phyloP scores from a whole-genome alignment of 495 filamentous ascomycete species.

The Aspergillus coremiiformis region DNA sequence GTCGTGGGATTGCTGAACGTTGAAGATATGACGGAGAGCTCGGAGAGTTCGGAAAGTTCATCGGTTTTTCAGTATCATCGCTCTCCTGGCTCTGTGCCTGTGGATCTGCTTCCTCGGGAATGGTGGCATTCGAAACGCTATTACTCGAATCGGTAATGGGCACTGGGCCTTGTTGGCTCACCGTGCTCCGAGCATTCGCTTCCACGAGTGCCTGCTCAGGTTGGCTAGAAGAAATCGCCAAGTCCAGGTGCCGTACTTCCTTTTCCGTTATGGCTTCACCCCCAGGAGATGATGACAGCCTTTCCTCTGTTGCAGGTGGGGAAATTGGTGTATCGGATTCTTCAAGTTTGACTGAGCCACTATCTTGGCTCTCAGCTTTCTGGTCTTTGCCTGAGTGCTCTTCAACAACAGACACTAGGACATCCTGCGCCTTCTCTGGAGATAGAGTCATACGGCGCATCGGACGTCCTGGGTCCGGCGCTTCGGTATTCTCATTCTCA shows the following conservation, averaged over 20 bases:
- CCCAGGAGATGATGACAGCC: constrained; percentile 19
- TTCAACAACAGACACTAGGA: constrained; percentile 62
- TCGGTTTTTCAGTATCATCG: neutral
- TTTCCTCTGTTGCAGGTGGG: constrained; percentile 12
- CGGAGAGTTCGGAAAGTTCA: neutral
- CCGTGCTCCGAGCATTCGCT: constrained; percentile 3
- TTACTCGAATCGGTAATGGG: constrained; percentile 5
- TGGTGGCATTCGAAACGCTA: neutral
- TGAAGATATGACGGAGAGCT: constrained; percentile 23
- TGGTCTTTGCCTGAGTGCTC: constrained; percentile 47
- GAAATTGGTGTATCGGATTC: constrained; percentile 14
- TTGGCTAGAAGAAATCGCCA: constrained; percentile 50
- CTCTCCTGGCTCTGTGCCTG: constrained; percentile 4
- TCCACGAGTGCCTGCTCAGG: constrained; percentile 16
- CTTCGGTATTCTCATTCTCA: constrained; percentile 40
- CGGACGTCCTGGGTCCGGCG: constrained; percentile 25
- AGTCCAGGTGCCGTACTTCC: constrained; percentile 62
- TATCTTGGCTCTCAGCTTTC: constrained; percentile 12
- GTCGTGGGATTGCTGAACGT: constrained; percentile 47
- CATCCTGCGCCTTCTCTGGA: constrained; percentile 61
- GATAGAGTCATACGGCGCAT: constrained; percentile 49
- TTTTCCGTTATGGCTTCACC: constrained; percentile 31
- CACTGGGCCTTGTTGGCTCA: constrained; percentile 8
- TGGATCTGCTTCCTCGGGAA: neutral
- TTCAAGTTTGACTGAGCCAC: constrained; percentile 5